Conservation (phyloP, 192 early-diverging fungal species). For the Funneliformis mosseae region DNA sequence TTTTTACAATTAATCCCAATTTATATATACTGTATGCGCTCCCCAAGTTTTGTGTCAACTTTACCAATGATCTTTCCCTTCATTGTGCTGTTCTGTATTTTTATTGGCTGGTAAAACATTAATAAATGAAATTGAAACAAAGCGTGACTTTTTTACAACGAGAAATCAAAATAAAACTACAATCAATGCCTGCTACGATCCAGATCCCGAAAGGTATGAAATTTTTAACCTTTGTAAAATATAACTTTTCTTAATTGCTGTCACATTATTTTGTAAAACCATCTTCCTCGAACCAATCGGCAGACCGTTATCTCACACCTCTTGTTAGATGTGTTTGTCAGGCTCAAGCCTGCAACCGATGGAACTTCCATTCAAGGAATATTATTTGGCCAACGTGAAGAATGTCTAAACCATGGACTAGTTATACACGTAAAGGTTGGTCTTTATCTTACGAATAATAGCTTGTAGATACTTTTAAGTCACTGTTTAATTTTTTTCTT, state of each 20-base stretch:
- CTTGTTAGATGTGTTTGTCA: constrained; percentile 33
- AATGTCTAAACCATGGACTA: constrained; percentile 28
- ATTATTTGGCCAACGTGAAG: constrained; percentile 34
- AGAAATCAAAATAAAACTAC: neutral
- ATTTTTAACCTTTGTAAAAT: neutral
- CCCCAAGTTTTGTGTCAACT: neutral
- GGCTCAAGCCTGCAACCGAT: constrained; percentile 28
- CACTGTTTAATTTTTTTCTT: neutral
- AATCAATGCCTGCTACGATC: constrained; percentile 16
- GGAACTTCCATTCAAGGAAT: constrained; percentile 29
- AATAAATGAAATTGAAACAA: neutral
- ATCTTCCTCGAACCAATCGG: constrained; percentile 10
- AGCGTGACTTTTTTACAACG: neutral
- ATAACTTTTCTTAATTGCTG: neutral
- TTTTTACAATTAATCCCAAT: no score
- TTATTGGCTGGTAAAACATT: neutral
- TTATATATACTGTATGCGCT: no score
- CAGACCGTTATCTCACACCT: constrained; percentile 2
- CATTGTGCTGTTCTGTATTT: neutral
- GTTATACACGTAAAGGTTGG: constrained; percentile 31
- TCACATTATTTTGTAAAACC: neutral
- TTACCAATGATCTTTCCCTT: neutral
- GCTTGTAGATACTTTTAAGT: neutral
- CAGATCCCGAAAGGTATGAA: constrained; percentile 17
- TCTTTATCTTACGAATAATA: neutral